Base-by-base conservation (phyloP, 257 asterid species). In the Cinchona pubescens region DNA sequence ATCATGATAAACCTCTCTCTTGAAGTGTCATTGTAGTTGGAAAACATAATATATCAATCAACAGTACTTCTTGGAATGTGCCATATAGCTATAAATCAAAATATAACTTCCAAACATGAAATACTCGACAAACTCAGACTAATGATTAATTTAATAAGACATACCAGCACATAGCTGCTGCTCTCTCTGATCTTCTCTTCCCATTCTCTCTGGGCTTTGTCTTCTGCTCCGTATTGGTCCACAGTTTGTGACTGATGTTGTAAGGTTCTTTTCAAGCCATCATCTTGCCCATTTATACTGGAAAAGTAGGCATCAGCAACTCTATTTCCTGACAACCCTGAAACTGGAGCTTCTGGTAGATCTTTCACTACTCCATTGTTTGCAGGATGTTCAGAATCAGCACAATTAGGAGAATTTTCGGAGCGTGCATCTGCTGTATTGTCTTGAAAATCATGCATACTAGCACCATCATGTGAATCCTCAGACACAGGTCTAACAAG, bases 201-300 rank as follows among this genome's bases (percentile, higher is more conserved):
- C 99, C 97, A 94, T 82, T 90, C 94, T 74, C 89, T 86, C 79
- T 94, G 96, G 56, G 93, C 89, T 72, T 84, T 92, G 85, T 89
- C 96, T 81, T 89, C 97, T 68, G 84, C 93, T 85, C 87, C 94
- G 67, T 80, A 88, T 75, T 78, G 87, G 46, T 83, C 86, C 64
- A 79, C 85, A 46, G 83, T 90, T 69, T 86, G 90, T 2, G 84
- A 90, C 82, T 90, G 94, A 78, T 80, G 90, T 61, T 82, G 82
- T 85, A 87, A 79, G 63, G 96, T 90, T 69, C 89, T 86, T 87
- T 88, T 86, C 84, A 85, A 80, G 75, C 84, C 87, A 71, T 80
- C 82, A 67, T 85, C 82, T 69, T 78, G 82, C 69, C 80, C 85
- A 68, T 42, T 80, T 77, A 67, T 79, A 66, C 51, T n/a, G 53